Base-by-base conservation (phyloP, 306 rosid species). In the Canavalia gladiata region DNA sequence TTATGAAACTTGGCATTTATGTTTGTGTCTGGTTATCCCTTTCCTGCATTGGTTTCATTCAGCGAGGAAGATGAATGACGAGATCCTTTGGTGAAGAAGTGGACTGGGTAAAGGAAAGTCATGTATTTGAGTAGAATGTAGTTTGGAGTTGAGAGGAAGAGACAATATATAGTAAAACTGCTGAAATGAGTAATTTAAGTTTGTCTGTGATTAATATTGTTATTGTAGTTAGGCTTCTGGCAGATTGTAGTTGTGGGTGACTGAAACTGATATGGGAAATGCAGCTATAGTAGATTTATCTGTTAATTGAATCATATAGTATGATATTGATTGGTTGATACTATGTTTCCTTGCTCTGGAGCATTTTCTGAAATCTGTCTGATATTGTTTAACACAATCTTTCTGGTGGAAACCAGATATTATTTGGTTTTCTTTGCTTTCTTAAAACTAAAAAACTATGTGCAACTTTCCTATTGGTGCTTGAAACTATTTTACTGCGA, bases 211-310 rank as follows among this genome's bases (percentile, higher is more conserved):
- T 74, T 55, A 31, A 34, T 37, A 37, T 73, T 57, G n/a, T 4
- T 72, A 28, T 57, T 73, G 52, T 43, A 31, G 62, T 60, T 84
- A 33, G 60, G 63, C 28, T 74, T 49, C 7, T 11, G 47, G 81
- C 31, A 58, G 58, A 50, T 70, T 85, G 57, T 29, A 75, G 62
- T 43, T 71, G 49, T 75, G 34, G 43, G 9, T 34, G 60, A n/a
- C 11, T 77, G 47, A 55, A 6, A 35, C 39, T 50, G 9, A 13
- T 46, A 2, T 47, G 41, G 43, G 42, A 49, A 60, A 74, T 57
- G 18, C 41, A 12, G 70, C 0, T 69, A 71, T 63, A 78, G 11
- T n/a, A 43, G 33, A 6, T 79, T 37, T 49, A n/a, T 60, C 29
- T 33, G 56, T 69, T 76, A 31, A 33, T 64, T 72, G 65, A 46